A percentile compares a stretch with the other conserved stretches of the same genome.
Conservation (phyloP, 164 flowering plant genomes). For the Cinnamomum micranthum region DNA sequence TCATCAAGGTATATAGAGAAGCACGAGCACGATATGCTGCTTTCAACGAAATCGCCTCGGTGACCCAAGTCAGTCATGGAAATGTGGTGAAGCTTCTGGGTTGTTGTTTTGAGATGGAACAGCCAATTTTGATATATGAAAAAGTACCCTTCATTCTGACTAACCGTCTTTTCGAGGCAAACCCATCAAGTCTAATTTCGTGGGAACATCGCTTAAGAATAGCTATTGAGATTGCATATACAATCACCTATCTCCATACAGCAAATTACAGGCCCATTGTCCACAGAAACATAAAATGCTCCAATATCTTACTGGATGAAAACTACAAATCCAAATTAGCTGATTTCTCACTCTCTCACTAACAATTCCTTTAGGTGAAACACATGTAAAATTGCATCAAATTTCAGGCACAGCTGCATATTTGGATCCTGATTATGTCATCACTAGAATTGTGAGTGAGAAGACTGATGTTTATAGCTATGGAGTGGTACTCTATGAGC, state of each 20-base stretch:
- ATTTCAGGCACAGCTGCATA: background rate
- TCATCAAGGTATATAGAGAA: background rate
- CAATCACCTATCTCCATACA: background rate
- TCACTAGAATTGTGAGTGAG: background rate
- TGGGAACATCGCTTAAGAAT: background rate
- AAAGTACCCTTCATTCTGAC: background rate
- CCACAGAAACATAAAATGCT: background rate
- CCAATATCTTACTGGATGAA: constrained; percentile 1
- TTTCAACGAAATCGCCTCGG: background rate
- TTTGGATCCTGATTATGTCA: background rate
- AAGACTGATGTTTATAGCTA: constrained; percentile 7
- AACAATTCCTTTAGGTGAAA: background rate
- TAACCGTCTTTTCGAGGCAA: background rate
- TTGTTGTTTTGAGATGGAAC: background rate
- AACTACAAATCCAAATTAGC: background rate
- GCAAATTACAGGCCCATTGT: background rate
- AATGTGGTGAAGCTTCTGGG: constrained; percentile 1
- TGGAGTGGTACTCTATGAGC: background rate
- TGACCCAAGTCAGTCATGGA: background rate
- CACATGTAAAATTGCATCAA: background rate
- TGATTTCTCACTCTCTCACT: background rate
- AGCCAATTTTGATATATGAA: background rate
- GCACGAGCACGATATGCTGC: no score
- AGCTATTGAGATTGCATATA: background rate
- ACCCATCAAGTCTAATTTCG: constrained; percentile 3